Base-by-base conservation (phyloP, 1,284 basidiomycete genomes). In the Pseudozyma pruni region DNA sequence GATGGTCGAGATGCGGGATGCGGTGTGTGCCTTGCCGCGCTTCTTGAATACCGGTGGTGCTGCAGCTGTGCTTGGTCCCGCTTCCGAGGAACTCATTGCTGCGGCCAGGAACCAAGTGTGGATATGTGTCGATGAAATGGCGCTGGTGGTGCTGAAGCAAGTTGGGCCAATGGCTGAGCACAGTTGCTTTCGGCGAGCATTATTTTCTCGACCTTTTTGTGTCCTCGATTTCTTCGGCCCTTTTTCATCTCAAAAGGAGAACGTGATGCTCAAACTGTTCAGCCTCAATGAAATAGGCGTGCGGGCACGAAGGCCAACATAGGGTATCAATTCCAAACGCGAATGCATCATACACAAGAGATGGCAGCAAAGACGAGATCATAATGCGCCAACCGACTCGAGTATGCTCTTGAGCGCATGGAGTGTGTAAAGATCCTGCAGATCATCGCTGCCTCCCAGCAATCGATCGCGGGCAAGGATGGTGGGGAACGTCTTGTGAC, bases 401-500 rank as follows among this genome's bases (percentile, higher is more conserved):
- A 72, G 34, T 2, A 63, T 40, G n/a, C 45, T 43, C 32, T 52
- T 53, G 9, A 72, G 43, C 23, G 56, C 64, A 20, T 44, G 23
- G 17, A 54, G 42, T 16, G 37, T 11, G 20, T 68, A 4, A 4
- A 63, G 35, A 16, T 52, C 60, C 1, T 48, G 55, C 29, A 72
- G 9, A 35, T 68, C 64, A 23, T 72, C 70, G 42, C 47, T 64
- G 11, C 70, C 70, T 11, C 70, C 70, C n/a, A 72, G 16, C 44
- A 72, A 32, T 14, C 44, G 25, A 25, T 71, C 72, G 13, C 45
- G 40, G 1, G 44, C 53, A 20, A 74, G 29, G 14, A 74, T 50
- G 20, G 67, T 74, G 2, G 72, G 72, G 46, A 71, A 74, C 10
- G 72, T 74, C 11, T 13, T 31, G 50, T 74, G 62, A 1, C 48